These are phyloP conservation scores for Dichomitus squalens DNA, from an alignment of 1,284 basidiomycete genomes.

Conservation along the genomic window DNA sequence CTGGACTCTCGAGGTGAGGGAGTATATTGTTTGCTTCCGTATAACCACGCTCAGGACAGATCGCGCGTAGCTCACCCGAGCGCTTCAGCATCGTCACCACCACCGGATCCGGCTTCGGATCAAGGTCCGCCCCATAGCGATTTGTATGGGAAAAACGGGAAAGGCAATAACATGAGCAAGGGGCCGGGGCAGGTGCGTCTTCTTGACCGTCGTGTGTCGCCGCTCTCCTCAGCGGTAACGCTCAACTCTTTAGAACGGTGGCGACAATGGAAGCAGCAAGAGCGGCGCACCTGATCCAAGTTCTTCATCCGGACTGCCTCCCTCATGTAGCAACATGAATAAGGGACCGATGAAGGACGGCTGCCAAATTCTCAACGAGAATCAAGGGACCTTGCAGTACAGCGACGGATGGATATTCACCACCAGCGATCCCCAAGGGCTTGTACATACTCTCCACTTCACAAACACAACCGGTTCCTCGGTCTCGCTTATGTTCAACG, in stretches of 20 bases:
- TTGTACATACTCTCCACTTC: slow-evolving; percentile 19
- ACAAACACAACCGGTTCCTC: slow-evolving; percentile 25
- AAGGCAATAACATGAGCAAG: no score
- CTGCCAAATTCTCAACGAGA: slow-evolving; percentile 23
- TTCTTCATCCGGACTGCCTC: not conserved
- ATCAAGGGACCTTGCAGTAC: slow-evolving; percentile 30
- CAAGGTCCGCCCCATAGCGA: no score
- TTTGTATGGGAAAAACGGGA: no score
- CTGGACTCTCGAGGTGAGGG: slow-evolving; percentile 4
- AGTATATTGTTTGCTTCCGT: no score
- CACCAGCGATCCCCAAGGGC: slow-evolving; percentile 19
- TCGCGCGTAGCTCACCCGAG: no score
- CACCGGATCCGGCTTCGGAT: no score
- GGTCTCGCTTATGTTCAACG: slow-evolving; percentile 39
- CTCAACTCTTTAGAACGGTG: not conserved
- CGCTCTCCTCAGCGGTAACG: not conserved
- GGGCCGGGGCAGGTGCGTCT: not conserved
- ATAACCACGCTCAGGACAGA: not conserved
- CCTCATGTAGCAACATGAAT: not conserved
- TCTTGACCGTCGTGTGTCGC: not conserved
- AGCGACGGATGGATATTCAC: slow-evolving; percentile 39
- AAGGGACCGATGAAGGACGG: not conserved
- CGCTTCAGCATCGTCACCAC: not conserved
- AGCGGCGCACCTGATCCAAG: not conserved
- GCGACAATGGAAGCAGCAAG: not conserved